A percentile compares a stretch with the other conserved stretches of the same genome.
These are phyloP conservation scores for Gossypium sturtianum DNA, from an alignment of 345 rosid genomes.

Conservation along the genomic window DNA sequence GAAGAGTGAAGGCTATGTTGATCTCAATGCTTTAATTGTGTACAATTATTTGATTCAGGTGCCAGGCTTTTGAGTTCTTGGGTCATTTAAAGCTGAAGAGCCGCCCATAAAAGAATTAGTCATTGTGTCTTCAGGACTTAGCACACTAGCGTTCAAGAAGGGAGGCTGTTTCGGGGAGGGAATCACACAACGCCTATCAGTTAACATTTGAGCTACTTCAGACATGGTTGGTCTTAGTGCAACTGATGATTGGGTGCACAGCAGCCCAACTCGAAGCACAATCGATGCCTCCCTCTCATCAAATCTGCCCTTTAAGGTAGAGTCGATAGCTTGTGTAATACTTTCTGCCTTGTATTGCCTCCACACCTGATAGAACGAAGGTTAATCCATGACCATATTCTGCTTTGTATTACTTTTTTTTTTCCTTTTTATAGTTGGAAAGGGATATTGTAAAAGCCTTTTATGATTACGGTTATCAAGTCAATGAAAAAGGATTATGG, in stretches of 20 bases:
- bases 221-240: slow-evolving; percentile 44
- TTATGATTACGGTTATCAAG: too few relatives aligned
- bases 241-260: slow-evolving; percentile 43
- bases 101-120: neutral
- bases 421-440: too few relatives aligned
- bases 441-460: too few relatives aligned
- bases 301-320: slow-evolving; percentile 6
- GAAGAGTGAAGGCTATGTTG: neutral
- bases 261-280: slow-evolving; percentile 45
- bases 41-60: neutral
- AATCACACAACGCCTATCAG: slow-evolving; percentile 10
- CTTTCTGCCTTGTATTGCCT: slow-evolving; percentile 29
- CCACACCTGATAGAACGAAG: slow-evolving; percentile 37
- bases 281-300: slow-evolving; percentile 18
- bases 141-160: slow-evolving; percentile 29
- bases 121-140: neutral
- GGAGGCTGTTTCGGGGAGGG: slow-evolving; percentile 46
- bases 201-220: slow-evolving; percentile 32
- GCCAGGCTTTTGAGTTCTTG: neutral
- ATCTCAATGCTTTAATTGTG: neutral
- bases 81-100: neutral
- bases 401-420: too few relatives aligned
- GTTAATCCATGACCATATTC: neutral
- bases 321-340: slow-evolving; percentile 33
- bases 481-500: neutral